Evolutionary conservation across 108 stramenopile species (phyloP).

Genomic region (Hondaea fermentalgiana): DNA sequence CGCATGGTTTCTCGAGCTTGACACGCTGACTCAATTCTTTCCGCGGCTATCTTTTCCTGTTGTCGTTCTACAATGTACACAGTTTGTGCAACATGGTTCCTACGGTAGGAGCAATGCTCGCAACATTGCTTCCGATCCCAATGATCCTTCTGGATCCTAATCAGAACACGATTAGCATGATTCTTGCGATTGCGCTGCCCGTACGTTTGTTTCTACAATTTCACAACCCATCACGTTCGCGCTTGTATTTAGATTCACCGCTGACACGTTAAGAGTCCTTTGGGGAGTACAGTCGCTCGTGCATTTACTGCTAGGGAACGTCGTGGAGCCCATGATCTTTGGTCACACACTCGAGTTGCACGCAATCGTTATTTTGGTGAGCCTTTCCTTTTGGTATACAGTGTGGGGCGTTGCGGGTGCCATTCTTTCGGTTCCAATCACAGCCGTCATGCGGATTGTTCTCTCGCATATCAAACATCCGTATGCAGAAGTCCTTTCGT

Average conservation of each 20-base stretch:
- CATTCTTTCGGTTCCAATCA: conserved; percentile 38
- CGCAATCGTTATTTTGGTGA: conserved; percentile 35
- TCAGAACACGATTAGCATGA: neutral
- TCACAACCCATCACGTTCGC: too few relatives aligned
- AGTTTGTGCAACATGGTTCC: neutral
- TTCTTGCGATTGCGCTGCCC: conserved; percentile 31
- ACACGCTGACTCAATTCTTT: too few relatives aligned
- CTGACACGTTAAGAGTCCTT: too few relatives aligned
- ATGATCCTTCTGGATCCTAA: neutral
- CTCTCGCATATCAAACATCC: conserved; percentile 38
- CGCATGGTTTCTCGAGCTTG: too few relatives aligned
- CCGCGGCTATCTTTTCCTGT: neutral
- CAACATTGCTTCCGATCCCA: neutral
- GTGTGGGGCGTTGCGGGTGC: conserved; percentile 37
- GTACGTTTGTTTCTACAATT: too few relatives aligned
- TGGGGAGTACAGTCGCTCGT: neutral
- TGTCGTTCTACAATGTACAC: too few relatives aligned
- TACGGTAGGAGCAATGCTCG: neutral
- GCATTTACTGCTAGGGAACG: conserved; percentile 32
- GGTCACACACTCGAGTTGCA: conserved; percentile 31
- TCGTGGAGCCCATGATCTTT: conserved; percentile 34
- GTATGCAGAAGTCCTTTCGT: neutral
- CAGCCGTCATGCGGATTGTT: conserved; percentile 35
- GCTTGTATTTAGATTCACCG: too few relatives aligned
- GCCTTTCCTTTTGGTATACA: conserved; percentile 31